Evolutionary conservation across 1,284 basidiomycete genomes (phyloP), one percentile per base, ranked within the genome.

Genomic region (Trametes pubescens): DNA sequence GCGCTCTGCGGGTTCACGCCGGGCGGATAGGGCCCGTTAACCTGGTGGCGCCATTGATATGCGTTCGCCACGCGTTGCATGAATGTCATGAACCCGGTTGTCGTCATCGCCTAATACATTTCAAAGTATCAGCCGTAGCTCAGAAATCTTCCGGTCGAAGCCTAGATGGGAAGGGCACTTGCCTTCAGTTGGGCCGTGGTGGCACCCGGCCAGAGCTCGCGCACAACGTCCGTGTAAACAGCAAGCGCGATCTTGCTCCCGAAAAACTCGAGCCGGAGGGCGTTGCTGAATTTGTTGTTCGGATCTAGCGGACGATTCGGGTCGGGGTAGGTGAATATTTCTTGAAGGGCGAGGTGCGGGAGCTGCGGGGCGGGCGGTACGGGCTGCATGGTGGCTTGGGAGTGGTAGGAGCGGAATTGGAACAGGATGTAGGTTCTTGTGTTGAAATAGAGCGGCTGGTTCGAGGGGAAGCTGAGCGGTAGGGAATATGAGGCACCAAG

Each of bases 241-340:
- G 26, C n/a, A 13, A 34, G 24, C 21, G 49, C 35, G 14, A 59
- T 34, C 22, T 32, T 34, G 2, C 21, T 34, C 21, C 57, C 57
- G 38, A 59, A 34, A 4, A 44, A 32, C 49, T 26, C 48, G 24
- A 59, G 57, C 4, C 57, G 24, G 26, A n/a, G 16, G 16, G 47
- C 38, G 18, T 59, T 35, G 26, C 38, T 32, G 38, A 34, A 51
- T 18, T 4, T 37, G 48, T 49, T 57, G 6, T 8, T 26, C 0
- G 34, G 35, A 35, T 49, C 16, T 2, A 29, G 56, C 21, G n/a
- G 13, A 13, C 56, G 46, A 8, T 34, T n/a, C 11, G 48, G 24
- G 37, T 54, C 52, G 13, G 52, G 47, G 38, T 59, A 51, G 11
- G 22, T n/a, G 26, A 51, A 59, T 10, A 59, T 26, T 26, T 26